phyloP scores from a whole-genome alignment of 2,329 filamentous ascomycete species.

The Myriangium duriaei region DNA sequence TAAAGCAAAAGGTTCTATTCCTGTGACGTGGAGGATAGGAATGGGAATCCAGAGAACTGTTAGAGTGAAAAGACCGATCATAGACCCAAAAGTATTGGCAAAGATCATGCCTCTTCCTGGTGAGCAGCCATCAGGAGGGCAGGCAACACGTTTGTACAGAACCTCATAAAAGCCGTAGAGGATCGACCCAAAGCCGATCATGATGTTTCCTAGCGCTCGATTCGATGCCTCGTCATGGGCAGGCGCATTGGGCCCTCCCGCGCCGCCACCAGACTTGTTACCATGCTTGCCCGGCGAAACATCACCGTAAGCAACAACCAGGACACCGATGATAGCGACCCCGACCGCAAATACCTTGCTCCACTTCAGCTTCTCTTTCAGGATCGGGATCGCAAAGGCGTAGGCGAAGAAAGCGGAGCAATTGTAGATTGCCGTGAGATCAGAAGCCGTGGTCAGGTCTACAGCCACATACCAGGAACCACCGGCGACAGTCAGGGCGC shows the following conservation, averaged over 20 bases:
- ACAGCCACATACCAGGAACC: conserved; percentile 94
- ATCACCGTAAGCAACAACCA: conserved; percentile 93
- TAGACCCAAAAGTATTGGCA: conserved; percentile 78
- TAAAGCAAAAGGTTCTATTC: conserved; percentile 71
- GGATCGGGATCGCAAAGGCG: conserved; percentile 81
- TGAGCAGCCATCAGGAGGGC: conserved; percentile 77
- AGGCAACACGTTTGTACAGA: conserved; percentile 84
- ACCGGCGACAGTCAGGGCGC: conserved; percentile 76
- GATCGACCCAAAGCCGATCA: conserved; percentile 83
- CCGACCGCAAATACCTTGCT: conserved; percentile 80
- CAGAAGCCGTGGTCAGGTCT: conserved; percentile 80
- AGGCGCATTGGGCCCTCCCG: conserved; percentile 34
- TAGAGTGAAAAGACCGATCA: conserved; percentile 80
- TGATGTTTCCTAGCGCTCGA: conserved; percentile 70
- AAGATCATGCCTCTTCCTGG: conserved; percentile 90
- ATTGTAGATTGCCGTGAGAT: conserved; percentile 97
- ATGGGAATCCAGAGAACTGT: conserved; percentile 84
- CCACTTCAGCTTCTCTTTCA: conserved; percentile 69
- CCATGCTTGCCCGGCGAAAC: conserved; percentile 38
- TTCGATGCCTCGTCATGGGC: conserved; percentile 46
- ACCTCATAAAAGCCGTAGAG: conserved; percentile 97
- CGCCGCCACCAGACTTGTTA: conserved; percentile 41
- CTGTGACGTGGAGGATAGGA: conserved; percentile 66
- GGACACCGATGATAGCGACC: conserved; percentile 76
- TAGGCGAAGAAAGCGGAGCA: conserved; percentile 98